Percentiles rank a stretch among this genome's conserved stretches.
These are phyloP conservation scores for Paecilomyces sp. DNA, from an alignment of 2,329 filamentous ascomycete species.

Conservation along the genomic window DNA sequence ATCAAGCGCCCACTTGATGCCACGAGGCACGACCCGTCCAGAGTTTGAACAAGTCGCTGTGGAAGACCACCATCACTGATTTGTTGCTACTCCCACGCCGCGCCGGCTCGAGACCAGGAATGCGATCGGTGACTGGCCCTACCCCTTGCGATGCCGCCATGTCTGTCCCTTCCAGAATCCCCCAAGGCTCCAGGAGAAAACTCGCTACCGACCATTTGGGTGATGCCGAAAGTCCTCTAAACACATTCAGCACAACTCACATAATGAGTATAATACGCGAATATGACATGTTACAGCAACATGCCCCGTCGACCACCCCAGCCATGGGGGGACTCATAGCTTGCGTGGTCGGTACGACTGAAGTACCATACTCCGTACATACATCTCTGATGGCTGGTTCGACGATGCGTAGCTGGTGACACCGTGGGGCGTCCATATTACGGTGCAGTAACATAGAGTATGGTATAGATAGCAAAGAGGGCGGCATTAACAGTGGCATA, in stretches of 20 bases:
- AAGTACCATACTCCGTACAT: background rate
- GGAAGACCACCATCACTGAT: background rate
- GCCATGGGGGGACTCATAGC: background rate
- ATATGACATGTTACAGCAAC: background rate
- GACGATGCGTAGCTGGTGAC: background rate
- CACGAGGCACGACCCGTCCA: background rate
- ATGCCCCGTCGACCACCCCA: background rate
- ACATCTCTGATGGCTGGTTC: background rate
- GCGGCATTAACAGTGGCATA: background rate
- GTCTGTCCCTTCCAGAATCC: background rate
- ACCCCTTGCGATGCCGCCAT: background rate
- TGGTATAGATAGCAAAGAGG: background rate
- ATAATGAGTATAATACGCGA: background rate
- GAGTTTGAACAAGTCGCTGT: background rate
- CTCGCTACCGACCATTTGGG: background rate
- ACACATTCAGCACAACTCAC: background rate
- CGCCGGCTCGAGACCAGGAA: background rate
- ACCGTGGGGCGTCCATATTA: background rate
- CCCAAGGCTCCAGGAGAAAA: background rate
- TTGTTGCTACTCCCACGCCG: background rate
- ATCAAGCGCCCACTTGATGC: background rate
- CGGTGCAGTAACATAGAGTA: background rate
- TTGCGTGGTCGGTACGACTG: background rate
- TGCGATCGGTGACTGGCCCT: background rate
- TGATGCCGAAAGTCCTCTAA: background rate